Conservation (phyloP, 1,139 yeast genomes). For the Kodamaea sp. region DNA sequence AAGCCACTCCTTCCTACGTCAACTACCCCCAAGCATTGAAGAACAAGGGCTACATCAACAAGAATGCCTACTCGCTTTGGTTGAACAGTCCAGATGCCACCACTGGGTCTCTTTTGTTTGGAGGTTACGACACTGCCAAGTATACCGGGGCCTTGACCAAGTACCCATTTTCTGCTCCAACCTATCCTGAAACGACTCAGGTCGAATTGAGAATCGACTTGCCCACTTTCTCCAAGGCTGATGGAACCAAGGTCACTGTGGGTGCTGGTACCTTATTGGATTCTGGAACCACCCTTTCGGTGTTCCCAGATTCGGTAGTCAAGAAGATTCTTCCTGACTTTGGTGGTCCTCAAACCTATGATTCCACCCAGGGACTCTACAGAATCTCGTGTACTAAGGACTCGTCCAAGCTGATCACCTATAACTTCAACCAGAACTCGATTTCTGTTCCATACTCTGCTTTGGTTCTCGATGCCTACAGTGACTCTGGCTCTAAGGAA, state of each 20-base stretch:
- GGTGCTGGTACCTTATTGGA: slow-evolving; percentile 45
- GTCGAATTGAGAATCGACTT: slow-evolving; percentile 23
- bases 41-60: slow-evolving; percentile 25
- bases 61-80: slow-evolving; percentile 40
- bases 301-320: slow-evolving; percentile 36
- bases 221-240: slow-evolving; percentile 12
- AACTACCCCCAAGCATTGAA: slow-evolving; percentile 29
- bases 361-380: background rate
- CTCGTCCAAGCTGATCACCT: slow-evolving; percentile 4
- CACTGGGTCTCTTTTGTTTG: slow-evolving; percentile 53
- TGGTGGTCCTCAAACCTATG: background rate
- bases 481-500: slow-evolving; percentile 2
- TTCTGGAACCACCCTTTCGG: slow-evolving; percentile 66
- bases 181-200: too few relatives aligned
- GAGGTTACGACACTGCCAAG: slow-evolving; percentile 58
- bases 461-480: slow-evolving; percentile 21
- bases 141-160: slow-evolving; percentile 42
- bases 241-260: background rate
- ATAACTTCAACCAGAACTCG: slow-evolving; percentile 15
- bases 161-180: slow-evolving; percentile 20
- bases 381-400: background rate
- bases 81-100: slow-evolving; percentile 40
- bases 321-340: slow-evolving; percentile 14
- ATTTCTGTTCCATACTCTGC: slow-evolving; percentile 20
- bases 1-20: slow-evolving; percentile 16